Evolutionary conservation across 2,329 filamentous ascomycete genomes (phyloP).

Genomic region (Calonectria ilicicola): DNA sequence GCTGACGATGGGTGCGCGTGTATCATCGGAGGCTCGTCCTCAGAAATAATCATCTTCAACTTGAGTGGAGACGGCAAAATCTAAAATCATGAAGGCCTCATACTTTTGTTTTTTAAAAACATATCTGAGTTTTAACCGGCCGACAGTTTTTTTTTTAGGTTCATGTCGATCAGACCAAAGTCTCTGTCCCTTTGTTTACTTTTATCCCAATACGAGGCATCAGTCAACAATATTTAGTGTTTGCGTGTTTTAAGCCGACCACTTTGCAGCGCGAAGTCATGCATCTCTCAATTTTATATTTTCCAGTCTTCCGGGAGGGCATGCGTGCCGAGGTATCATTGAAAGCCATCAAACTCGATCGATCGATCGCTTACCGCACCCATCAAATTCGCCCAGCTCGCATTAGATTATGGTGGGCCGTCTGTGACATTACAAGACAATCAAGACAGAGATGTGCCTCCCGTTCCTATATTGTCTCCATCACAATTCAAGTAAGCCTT

Average conservation of each 20-base stretch:
- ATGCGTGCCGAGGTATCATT: neutral
- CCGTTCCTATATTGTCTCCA: neutral
- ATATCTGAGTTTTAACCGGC: neutral
- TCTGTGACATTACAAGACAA: neutral
- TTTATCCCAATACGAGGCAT: neutral
- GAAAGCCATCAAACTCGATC: neutral
- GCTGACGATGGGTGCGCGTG: neutral
- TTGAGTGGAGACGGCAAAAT: neutral
- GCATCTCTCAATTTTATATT: neutral
- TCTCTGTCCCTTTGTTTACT: conserved; percentile 1
- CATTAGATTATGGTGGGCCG: neutral
- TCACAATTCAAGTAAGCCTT: conserved; percentile 16
- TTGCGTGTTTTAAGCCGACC: conserved; percentile 5
- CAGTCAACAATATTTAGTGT: neutral
- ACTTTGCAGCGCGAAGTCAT: neutral
- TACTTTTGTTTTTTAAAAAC: no score
- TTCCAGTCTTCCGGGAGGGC: neutral
- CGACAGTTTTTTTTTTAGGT: neutral
- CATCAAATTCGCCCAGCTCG: neutral
- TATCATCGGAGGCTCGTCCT: neutral
- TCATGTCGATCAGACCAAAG: neutral
- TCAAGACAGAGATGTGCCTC: neutral
- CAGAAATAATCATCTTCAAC: neutral
- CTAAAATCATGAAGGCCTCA: neutral
- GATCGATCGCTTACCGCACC: neutral